Evolutionary conservation across 352 stramenopile species (phyloP).

Genomic region (Phytophthora cajani): DNA sequence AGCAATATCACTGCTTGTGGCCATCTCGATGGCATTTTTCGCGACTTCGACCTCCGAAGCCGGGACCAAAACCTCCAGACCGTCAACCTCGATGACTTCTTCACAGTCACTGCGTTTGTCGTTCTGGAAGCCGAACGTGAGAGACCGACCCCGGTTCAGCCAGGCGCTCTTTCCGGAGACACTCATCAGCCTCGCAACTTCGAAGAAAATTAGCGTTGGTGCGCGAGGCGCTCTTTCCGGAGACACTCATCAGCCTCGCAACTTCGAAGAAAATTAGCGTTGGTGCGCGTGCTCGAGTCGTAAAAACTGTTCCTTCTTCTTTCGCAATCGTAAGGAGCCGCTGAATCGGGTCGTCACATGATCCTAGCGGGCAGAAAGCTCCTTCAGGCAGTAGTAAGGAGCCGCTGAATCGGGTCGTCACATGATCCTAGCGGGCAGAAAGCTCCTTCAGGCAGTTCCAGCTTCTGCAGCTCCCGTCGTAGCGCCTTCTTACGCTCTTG

Average conservation of each 20-base stretch:
- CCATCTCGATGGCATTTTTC: slow-evolving; percentile 76
- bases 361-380: slow-evolving; percentile 74
- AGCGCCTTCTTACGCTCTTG: slow-evolving; percentile 70
- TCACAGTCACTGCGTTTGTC: slow-evolving; percentile 31
- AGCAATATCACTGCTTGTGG: slow-evolving; percentile 76
- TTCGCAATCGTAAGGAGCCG: slow-evolving; percentile 69
- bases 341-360: slow-evolving; percentile 68
- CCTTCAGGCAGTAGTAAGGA: slow-evolving; percentile 67
- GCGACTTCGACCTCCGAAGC: slow-evolving; percentile 25
- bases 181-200: slow-evolving; percentile 65
- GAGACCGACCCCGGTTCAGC: slow-evolving; percentile 55
- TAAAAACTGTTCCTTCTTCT: slow-evolving; percentile 85
- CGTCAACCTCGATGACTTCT: slow-evolving; percentile 27
- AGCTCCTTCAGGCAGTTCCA: slow-evolving; percentile 61
- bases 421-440: slow-evolving; percentile 79
- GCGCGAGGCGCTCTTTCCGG: slow-evolving; percentile 64
- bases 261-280: slow-evolving; percentile 89
- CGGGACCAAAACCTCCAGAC: slow-evolving; percentile 18
- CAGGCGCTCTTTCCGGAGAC: slow-evolving; percentile 54
- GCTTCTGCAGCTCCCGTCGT: slow-evolving; percentile 59
- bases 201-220: slow-evolving; percentile 85
- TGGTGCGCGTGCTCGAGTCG: slow-evolving; percentile 83
- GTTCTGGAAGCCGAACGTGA: slow-evolving; percentile 46
- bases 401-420: slow-evolving; percentile 63
- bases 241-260: slow-evolving; percentile 47